Base-by-base conservation (phyloP, 2,329 filamentous ascomycete genomes). In the Nannizzia gypsea region DNA sequence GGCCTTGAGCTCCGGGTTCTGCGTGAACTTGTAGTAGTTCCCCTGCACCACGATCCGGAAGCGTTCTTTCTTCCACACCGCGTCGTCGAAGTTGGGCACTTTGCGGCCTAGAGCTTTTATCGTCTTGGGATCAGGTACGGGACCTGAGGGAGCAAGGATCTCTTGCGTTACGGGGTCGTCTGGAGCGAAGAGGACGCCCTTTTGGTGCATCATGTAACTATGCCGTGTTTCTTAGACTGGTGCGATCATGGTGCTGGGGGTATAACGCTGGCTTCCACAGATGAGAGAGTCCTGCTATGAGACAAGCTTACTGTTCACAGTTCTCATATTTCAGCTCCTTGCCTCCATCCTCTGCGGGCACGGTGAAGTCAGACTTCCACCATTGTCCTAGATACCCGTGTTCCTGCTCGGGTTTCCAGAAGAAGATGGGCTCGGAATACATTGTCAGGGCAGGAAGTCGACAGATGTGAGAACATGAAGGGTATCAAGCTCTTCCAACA, bases 171-270 rank as follows among this genome's bases (percentile, higher is more conserved):
- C 65, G 31, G 66, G 59, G 17, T 64, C 62, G 42, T 69, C 66
- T 17, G 64, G 64, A 3, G 65, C 65, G 60, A 73, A 71, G 28
- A 71, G 63, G 4, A 72, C 61, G 6, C 69, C 69, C 64, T 73
- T 73, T 50, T 66, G 67, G 52, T 70, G 69, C 71, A 73, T 73
- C 67, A 73, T 73, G 60, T 63, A 63, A 28, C 61, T 63, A 42
- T 34, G 20, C 31, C 31, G 4, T 34, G 15, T 22, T 28, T 11
- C 24, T 50, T 50, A 50, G 31, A 54, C 24, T 46, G 9, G 13
- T 36, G 31, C 9, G 13, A 8, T 36, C 31, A 36, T 36, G 9
- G 31, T 42, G 38, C 5, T 13, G 34, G n/a, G 42, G 22, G 22
- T 56, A 56, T 56, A 22, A 20, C 31, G n/a, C 2, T 11, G 20